phyloP scores from a whole-genome alignment of 2,329 filamentous ascomycete species.

The Cladosporium sp. region DNA sequence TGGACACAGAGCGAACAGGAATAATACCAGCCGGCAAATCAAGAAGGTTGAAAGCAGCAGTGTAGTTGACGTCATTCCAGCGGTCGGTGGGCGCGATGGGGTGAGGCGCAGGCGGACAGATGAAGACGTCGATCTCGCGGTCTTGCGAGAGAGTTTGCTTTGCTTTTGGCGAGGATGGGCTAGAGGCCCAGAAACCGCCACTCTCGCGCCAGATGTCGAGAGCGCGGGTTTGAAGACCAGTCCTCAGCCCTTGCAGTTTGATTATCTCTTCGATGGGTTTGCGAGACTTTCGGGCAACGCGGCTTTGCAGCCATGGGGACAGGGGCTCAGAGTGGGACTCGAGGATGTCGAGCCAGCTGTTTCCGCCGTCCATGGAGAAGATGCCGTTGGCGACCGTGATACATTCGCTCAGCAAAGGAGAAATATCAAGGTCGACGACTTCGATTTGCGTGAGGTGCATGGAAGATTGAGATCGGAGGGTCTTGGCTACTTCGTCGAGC shows the following conservation, averaged over 20 bases:
- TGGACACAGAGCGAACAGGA: conserved; percentile 53
- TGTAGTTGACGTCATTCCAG: conserved; percentile 65
- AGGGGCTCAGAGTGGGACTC: conserved; percentile 58
- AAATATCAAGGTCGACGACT: conserved; percentile 59
- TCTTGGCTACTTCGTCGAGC: conserved; percentile 47
- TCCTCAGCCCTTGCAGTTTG: conserved; percentile 54
- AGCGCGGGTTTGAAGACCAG: conserved; percentile 56
- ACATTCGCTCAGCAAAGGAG: conserved; percentile 53
- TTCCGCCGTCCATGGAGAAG: conserved; percentile 59
- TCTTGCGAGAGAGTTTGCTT: conserved; percentile 17
- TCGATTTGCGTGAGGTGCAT: conserved; percentile 46
- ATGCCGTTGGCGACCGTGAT: conserved; percentile 59
- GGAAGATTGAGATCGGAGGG: conserved; percentile 36
- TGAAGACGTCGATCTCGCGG: conserved; percentile 57
- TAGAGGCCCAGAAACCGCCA: conserved; percentile 35
- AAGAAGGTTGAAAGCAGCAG: conserved; percentile 60
- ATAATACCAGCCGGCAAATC: conserved; percentile 62
- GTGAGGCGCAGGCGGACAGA: conserved; percentile 65
- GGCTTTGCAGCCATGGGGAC: conserved; percentile 59
- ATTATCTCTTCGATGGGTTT: conserved; percentile 51
- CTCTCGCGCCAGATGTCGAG: conserved; percentile 57
- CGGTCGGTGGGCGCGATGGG: conserved; percentile 62
- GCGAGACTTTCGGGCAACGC: conserved; percentile 51
- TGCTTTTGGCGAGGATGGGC: conserved; percentile 18
- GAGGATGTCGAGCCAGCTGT: conserved; percentile 58